Evolutionary conservation across 2,329 filamentous ascomycete genomes (phyloP), one percentile per base, ranked within the genome.

Genomic region (Scytalidium sp.): DNA sequence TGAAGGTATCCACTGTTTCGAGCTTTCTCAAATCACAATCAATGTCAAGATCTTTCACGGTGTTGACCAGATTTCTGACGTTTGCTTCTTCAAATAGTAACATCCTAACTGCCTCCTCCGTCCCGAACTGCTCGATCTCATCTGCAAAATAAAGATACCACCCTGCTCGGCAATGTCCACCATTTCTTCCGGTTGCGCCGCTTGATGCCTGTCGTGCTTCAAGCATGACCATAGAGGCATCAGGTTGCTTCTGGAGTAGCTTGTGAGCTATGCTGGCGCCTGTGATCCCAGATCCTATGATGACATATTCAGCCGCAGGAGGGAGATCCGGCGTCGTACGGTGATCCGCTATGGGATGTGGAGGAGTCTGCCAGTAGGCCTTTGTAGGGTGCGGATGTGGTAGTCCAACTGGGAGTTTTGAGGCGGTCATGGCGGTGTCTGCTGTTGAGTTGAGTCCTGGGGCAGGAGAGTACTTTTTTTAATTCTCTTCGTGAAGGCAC

Each of bases 161-260:
- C 5, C 64, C 64, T 19, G 62, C 56, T 45, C 62, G 60, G 19
- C 61, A 64, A 45, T 69, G 67, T 3, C 67, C 66, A 11, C 69
- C 69, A 53, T 72, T 72, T 19, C 69, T 58, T 1, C 64, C 68
- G 6, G 65, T 67, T 5, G 68, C 68, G 2, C 63, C 67, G 11
- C 65, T 67, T 20, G 64, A 67, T 4, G 66, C 58, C 11, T 62
- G 60, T 4, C 67, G 59, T 1, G 66, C 66, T 47, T 70, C 67
- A 3, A 70, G 55, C 60, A 70, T 65, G 1, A 66, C 45, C 19
- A 70, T 54, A 3, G 50, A 45, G 2, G 62, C 50, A 7, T 53
- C 42, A 0, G 62, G 57, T n/a, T 61, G 50, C 20, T 56, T 52
- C 4, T 50, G 20, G 5, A 67, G 51, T 5, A 70, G 51, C 32